These are phyloP conservation scores for Senecio squalidus DNA, from an alignment of 140 eudicot genomes.

Conservation along the genomic window DNA sequence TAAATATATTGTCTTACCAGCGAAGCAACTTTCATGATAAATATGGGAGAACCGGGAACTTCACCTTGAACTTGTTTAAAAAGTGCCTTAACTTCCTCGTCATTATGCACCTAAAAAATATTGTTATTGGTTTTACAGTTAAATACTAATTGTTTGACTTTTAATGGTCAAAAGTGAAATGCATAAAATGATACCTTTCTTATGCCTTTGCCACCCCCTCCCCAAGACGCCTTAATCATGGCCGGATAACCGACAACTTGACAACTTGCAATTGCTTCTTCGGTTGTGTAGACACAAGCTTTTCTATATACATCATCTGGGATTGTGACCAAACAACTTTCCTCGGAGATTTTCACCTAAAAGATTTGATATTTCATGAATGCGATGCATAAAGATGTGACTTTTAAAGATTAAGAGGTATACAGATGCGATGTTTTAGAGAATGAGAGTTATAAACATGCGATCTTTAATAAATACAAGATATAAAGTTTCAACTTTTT, in stretches of 20 bases:
- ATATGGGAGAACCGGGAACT: conserved; percentile 99
- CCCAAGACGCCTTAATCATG: conserved; percentile 99
- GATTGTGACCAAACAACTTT: conserved; percentile 64
- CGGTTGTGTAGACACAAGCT: conserved; percentile 88
- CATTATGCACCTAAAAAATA: conserved; percentile 89
- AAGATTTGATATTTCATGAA: not conserved
- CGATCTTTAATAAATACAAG: too few species aligned
- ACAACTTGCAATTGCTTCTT: conserved; percentile 74
- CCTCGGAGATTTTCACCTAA: conserved; percentile 74
- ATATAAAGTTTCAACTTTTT: too few species aligned
- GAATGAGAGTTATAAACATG: too few species aligned
- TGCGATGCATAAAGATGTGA: not conserved
- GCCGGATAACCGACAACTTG: conserved; percentile 98
- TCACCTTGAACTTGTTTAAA: conserved; percentile 99
- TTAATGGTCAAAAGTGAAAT: not conserved
- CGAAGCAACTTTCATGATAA: conserved; percentile 97
- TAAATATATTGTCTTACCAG: conserved; percentile 53
- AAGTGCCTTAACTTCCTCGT: conserved; percentile 92
- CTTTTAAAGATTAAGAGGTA: not conserved
- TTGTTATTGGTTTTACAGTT: not conserved
- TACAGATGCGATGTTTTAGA: too few species aligned
- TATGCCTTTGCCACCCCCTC: conserved; percentile 99
- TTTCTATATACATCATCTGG: conserved; percentile 73
- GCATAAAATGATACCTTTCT: conserved; percentile 57
- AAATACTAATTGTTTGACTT: not conserved